Evolutionary conservation across 1,139 yeast species (phyloP).

Genomic region (Pichia sp.): DNA sequence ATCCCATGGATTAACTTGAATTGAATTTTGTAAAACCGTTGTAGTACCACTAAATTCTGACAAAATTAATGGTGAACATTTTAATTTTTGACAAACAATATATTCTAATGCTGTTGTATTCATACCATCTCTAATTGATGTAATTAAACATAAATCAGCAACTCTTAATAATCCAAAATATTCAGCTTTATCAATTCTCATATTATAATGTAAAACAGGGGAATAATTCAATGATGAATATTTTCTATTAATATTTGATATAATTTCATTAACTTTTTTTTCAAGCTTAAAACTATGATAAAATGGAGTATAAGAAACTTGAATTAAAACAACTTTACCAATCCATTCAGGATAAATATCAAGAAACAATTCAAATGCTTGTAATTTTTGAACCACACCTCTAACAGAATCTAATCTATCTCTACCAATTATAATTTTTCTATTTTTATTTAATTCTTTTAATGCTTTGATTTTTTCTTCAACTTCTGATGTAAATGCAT

Average conservation of each 20-base stretch:
- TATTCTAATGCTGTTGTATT: constrained; percentile 91
- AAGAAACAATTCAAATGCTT: constrained; percentile 75
- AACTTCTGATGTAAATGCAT: constrained; percentile 37
- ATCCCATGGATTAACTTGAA: constrained; percentile 95
- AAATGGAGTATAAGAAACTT: constrained; percentile 79
- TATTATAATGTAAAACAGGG: constrained; percentile 87
- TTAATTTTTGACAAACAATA: constrained; percentile 76
- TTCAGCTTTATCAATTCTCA: constrained; percentile 82
- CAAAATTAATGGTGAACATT: constrained; percentile 68
- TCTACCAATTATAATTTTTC: constrained; percentile 76
- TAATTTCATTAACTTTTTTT: constrained; percentile 68
- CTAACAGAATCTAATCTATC: constrained; percentile 75
- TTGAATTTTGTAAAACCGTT: constrained; percentile 68
- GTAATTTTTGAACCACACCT: constrained; percentile 75
- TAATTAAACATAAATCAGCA: constrained; percentile 84
- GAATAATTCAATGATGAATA: constrained; percentile 75
- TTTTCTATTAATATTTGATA: constrained; percentile 71
- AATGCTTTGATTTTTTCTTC: constrained; percentile 45
- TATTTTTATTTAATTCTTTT: constrained; percentile 60
- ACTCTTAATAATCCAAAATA: constrained; percentile 80
- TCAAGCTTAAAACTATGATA: constrained; percentile 57
- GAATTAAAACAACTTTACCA: constrained; percentile 80
- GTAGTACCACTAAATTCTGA: constrained; percentile 95
- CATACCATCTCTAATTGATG: constrained; percentile 94
- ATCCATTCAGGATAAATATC: constrained; percentile 91